Conservation (phyloP, 1,139 yeast species). For the Candida sojae region DNA sequence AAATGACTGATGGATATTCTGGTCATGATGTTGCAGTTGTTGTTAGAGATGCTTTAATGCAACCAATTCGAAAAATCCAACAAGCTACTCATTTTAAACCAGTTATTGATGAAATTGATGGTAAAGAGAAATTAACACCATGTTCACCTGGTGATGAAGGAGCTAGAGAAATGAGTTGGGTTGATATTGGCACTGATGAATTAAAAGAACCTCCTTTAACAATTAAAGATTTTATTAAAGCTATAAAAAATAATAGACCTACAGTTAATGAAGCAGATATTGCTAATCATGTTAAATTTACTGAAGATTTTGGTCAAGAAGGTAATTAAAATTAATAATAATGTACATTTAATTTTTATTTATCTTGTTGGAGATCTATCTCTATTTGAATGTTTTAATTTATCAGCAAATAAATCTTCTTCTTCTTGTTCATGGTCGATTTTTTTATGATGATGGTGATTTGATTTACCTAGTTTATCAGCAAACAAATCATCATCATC, state of each 20-base stretch:
- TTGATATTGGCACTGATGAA: conserved; percentile 87
- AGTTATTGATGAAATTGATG: conserved; percentile 38
- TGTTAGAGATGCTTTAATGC: conserved; percentile 97
- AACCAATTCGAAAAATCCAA: conserved; percentile 94
- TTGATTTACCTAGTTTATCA: conserved; percentile 8
- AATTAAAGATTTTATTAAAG: conserved; percentile 89
- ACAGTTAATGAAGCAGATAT: conserved; percentile 89
- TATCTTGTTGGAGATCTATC: conserved; percentile 19
- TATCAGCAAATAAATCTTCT: conserved; percentile 18
- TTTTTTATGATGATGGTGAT: neutral
- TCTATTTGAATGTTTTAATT: conserved; percentile 17
- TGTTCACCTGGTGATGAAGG: conserved; percentile 94
- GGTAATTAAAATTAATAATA: conserved; percentile 57
- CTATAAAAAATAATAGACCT: conserved; percentile 89
- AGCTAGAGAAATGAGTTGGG: conserved; percentile 91
- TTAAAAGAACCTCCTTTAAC: conserved; percentile 87
- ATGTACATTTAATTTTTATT: neutral
- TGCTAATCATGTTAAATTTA: conserved; percentile 80
- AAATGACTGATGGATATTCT: conserved; percentile 95
- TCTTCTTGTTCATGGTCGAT: conserved; percentile 24
- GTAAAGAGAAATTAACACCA: conserved; percentile 65
- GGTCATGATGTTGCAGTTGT: conserved; percentile 98
- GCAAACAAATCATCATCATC: conserved; percentile 22
- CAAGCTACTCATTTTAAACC: conserved; percentile 93
- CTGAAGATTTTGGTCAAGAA: conserved; percentile 95